Conservation (phyloP, 768 basidiomycete species). For the Hygrocybe coccinea region DNA sequence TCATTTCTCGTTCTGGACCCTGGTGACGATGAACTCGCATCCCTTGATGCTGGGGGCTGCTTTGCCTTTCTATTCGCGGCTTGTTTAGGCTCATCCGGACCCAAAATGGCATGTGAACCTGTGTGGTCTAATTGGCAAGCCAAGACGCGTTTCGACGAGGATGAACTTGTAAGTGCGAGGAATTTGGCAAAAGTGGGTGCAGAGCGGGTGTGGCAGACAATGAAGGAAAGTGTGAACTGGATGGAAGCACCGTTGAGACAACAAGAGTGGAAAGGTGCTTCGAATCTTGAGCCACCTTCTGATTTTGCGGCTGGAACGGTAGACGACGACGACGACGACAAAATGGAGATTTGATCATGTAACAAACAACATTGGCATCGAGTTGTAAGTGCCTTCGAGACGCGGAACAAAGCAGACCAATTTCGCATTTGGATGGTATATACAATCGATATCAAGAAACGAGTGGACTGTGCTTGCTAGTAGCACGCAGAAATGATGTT, state of each 20-base stretch:
- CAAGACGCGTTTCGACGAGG: constrained; percentile 33
- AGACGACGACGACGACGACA: not conserved
- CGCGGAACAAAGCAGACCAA: too few relatives aligned
- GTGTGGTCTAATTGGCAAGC: constrained; percentile 58
- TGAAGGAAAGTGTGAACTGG: constrained; percentile 41
- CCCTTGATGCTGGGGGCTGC: constrained; percentile 47
- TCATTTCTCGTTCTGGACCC: constrained; percentile 46
- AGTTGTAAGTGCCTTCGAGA: too few relatives aligned
- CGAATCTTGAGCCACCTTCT: not conserved
- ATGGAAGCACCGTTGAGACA: constrained; percentile 5
- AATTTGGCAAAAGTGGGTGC: constrained; percentile 48
- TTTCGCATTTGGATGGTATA: too few relatives aligned
- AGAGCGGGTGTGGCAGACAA: constrained; percentile 39
- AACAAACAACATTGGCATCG: too few relatives aligned
- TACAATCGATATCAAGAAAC: too few relatives aligned
- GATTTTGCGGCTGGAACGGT: too few relatives aligned
- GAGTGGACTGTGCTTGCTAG: too few relatives aligned
- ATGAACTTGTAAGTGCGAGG: constrained; percentile 41
- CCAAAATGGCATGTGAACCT: constrained; percentile 22
- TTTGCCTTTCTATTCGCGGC: constrained; percentile 62
- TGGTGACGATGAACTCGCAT: constrained; percentile 36
- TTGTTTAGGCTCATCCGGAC: constrained; percentile 9
- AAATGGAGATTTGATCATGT: not conserved
- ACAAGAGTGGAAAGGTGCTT: not conserved
- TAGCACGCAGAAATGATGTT: too few relatives aligned